Conservation (phyloP, 768 basidiomycete species). For the Amanita fuliginea region DNA sequence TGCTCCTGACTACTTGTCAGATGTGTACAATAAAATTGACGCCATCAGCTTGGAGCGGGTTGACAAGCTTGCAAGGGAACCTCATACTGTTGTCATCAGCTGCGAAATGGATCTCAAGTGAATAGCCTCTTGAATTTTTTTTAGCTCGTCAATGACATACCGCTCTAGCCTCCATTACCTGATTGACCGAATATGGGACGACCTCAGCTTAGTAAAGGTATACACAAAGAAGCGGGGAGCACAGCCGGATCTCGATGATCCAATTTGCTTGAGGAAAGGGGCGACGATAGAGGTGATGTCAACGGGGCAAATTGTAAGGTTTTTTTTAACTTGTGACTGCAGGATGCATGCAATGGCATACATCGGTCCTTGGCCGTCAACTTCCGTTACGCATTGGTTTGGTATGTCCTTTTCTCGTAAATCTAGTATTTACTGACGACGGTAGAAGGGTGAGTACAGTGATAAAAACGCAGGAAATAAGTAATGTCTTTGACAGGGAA, state of each 20-base stretch:
- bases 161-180: constrained; percentile 52
- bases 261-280: constrained; percentile 82
- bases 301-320: not conserved
- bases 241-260: constrained; percentile 85
- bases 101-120: constrained; percentile 93
- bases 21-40: constrained; percentile 97
- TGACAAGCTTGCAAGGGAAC: constrained; percentile 72
- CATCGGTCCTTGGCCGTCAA: constrained; percentile 84
- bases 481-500: constrained; percentile 42
- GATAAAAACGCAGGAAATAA: not conserved
- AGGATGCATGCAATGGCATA: constrained; percentile 88
- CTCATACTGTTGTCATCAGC: constrained; percentile 87
- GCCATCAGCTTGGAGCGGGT: constrained; percentile 75
- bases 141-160: constrained; percentile 5
- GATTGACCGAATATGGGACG: constrained; percentile 70
- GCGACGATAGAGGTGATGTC: constrained; percentile 76
- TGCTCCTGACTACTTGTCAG: constrained; percentile 20
- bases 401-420: constrained; percentile 35
- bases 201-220: constrained; percentile 75
- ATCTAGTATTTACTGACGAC: not conserved
- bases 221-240: constrained; percentile 98
- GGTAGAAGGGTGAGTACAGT: constrained; percentile 1
- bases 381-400: constrained; percentile 92
- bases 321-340: not conserved
- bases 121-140: constrained; percentile 11